Percentiles rank a stretch among this genome's conserved stretches.
These are phyloP conservation scores for Nemania diffusa DNA, from an alignment of 2,329 filamentous ascomycete genomes.

Conservation along the genomic window DNA sequence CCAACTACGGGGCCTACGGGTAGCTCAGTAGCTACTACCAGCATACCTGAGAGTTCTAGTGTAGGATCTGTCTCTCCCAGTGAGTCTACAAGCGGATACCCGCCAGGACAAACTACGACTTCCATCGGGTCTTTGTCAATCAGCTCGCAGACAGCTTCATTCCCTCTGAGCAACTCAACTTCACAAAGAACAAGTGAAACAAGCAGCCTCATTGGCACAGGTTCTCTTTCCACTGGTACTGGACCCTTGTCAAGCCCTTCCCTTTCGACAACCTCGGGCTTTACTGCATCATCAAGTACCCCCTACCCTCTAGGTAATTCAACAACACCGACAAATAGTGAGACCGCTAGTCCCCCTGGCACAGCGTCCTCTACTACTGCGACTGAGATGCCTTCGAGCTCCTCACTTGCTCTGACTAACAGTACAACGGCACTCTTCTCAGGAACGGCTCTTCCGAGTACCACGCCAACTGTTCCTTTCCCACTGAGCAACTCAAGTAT, in stretches of 20 bases:
- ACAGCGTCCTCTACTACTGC: constrained; percentile 16
- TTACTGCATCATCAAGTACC: constrained; percentile 2
- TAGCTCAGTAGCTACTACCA: constrained; percentile 2
- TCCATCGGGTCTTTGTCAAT: neutral
- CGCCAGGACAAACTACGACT: constrained; percentile 6
- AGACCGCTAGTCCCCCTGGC: constrained; percentile 12
- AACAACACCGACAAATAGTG: constrained; percentile 12
- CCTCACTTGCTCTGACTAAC: neutral
- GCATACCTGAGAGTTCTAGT: neutral
- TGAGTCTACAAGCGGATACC: constrained; percentile 6
- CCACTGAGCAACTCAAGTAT: constrained; percentile 29
- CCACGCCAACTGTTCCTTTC: constrained; percentile 21
- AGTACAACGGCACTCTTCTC: neutral
- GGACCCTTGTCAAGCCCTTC: constrained; percentile 7
- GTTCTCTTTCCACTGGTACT: neutral
- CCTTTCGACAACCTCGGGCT: neutral
- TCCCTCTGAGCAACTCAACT: constrained; percentile 23
- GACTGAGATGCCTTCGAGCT: neutral
- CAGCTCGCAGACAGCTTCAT: constrained; percentile 23
- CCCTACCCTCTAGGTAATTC: constrained; percentile 30
- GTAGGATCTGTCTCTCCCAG: neutral
- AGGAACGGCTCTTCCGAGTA: neutral
- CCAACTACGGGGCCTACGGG: constrained; percentile 10
- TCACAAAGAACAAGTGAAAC: constrained; percentile 8
- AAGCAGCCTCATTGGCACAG: constrained; percentile 14